Evolutionary conservation across 768 basidiomycete species (phyloP).

Genomic region (Termitomyces sp.): DNA sequence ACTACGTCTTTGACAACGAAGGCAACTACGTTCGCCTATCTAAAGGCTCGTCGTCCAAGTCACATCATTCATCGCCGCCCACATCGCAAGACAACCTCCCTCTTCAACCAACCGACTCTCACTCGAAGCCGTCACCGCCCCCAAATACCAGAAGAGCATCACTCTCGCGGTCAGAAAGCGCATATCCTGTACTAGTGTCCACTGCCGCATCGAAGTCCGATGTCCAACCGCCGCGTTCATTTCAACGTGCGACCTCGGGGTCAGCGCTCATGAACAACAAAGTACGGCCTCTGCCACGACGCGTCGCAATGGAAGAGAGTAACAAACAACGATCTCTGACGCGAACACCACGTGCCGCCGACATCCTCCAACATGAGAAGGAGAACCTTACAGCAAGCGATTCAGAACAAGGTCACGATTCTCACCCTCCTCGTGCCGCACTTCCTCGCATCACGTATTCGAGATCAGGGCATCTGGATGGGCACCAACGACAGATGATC

Average conservation of each 20-base stretch:
- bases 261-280: conserved; percentile 37
- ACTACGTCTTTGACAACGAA: conserved; percentile 50
- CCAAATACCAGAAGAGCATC: conserved; percentile 41
- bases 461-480: conserved; percentile 21
- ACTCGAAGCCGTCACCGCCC: conserved; percentile 30
- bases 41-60: conserved; percentile 42
- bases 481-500: conserved; percentile 34
- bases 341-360: conserved; percentile 13
- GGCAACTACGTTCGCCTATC: conserved; percentile 54
- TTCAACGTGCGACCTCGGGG: conserved; percentile 64
- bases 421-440: conserved; percentile 17
- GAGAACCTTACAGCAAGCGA: conserved; percentile 36
- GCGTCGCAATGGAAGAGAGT: conserved; percentile 37
- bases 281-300: conserved; percentile 30
- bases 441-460: conserved; percentile 14
- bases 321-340: conserved; percentile 13
- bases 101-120: conserved; percentile 32
- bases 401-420: conserved; percentile 29
- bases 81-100: conserved; percentile 35
- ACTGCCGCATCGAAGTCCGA: conserved; percentile 18
- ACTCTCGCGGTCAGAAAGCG: conserved; percentile 64
- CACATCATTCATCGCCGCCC: conserved; percentile 39
- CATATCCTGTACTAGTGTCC: conserved; percentile 40
- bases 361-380: conserved; percentile 40
- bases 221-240: conserved; percentile 41